Base-by-base conservation (phyloP, 139 green algal genomes). In the Chlamydomonas sp. region DNA sequence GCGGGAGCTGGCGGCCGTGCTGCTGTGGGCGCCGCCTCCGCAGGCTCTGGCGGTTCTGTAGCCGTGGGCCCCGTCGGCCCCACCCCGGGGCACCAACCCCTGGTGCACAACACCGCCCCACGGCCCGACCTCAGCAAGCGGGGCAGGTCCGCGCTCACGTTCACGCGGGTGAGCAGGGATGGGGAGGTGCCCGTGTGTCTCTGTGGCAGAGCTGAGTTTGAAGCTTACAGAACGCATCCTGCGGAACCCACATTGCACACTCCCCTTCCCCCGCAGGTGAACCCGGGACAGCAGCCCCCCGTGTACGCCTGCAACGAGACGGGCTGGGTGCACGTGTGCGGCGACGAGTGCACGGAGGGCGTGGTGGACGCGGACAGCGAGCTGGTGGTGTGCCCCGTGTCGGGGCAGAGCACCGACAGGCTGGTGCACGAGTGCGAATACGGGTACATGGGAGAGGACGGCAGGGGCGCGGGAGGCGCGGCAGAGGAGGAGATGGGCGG, bases 301-400 rank as follows among this genome's bases (percentile, higher is more conserved):
- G 82, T 86, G 69, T 86, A 86, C 71, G 82, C 71, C 6, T 86
- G 82, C 69, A 71, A 86, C 20, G 71, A 86, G 71, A 74, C 71
- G 61, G 82, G 82, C 71, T 86, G 82, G 82, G 71, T 86, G 71
- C 82, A 86, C 71, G 71, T 86, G 60, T 86, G 82, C 60, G 82
- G 82, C 3, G 82, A 86, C 82, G 82, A n/a, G 4, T 86, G 82
- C 71, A 86, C 82, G 4, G 82, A 86, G 82, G 82, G 82, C 10
- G 57, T 80, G 82, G 82, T 86, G 72, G 82, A 86, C 31, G 60
- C 71, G 10, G n/a, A 71, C 71, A 86, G 82, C 16, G 71, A 86
- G 82, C 82, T 86, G 82, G 20, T 86, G 59, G 82, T 86, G 80
- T 85, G 80, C 69, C 80, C 80, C 15, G 80, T 85, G 69, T 86